Conservation (phyloP, 805 yeast genomes). For the Myxozyma geophila region DNA sequence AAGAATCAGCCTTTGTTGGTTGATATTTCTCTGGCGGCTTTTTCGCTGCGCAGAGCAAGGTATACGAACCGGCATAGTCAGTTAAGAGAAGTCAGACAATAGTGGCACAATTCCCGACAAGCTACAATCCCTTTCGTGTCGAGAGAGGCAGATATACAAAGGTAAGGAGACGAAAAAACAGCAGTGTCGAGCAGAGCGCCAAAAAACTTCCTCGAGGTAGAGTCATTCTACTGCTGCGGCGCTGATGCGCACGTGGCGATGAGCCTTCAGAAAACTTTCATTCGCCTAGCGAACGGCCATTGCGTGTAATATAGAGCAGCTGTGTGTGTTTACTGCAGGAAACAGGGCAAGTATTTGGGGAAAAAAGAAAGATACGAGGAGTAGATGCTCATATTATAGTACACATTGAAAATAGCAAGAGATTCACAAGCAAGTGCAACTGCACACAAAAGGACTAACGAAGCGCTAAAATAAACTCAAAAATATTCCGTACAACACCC, state of each 20-base stretch:
- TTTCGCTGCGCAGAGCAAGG: background rate
- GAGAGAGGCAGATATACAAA: background rate
- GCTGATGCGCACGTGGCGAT: background rate
- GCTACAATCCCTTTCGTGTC: slow-evolving; percentile 1
- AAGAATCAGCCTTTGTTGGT: background rate
- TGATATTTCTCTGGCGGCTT: background rate
- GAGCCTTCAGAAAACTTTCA: background rate
- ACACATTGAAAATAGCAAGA: too few species aligned
- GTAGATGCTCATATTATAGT: too few species aligned
- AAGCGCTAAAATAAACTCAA: too few species aligned
- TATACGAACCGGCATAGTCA: slow-evolving; percentile 13
- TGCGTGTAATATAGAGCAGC: too few species aligned
- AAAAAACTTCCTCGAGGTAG: slow-evolving; percentile 13
- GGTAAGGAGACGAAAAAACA: background rate
- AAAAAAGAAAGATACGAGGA: too few species aligned
- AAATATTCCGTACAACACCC: too few species aligned
- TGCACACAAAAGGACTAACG: too few species aligned
- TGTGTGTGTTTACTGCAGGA: too few species aligned
- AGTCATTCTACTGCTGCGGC: slow-evolving; percentile 11
- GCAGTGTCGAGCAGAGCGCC: background rate
- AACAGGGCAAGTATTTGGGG: too few species aligned
- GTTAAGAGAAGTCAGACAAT: background rate
- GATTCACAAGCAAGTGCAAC: too few species aligned
- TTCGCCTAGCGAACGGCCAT: too few species aligned
- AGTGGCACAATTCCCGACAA: background rate